Evolutionary conservation across 148 eudicot genomes (phyloP).

Genomic region (Tetragonia tetragonoides): DNA sequence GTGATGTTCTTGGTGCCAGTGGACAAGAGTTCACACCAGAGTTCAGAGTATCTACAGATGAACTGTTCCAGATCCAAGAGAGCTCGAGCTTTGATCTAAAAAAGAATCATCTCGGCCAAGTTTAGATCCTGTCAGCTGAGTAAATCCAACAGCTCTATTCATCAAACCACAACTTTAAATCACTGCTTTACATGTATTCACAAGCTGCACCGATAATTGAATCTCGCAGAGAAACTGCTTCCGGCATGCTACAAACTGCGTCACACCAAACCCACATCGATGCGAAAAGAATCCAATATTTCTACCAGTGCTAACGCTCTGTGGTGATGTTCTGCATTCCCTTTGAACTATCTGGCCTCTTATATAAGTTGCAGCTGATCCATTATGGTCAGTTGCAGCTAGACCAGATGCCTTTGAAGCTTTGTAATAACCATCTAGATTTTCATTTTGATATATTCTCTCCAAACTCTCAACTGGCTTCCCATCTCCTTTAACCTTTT

Average conservation of each 20-base stretch:
- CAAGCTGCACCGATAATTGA: slow-evolving; percentile 28
- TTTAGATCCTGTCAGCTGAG: too few species aligned
- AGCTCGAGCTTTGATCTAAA: neutral
- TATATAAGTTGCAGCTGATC: slow-evolving; percentile 26
- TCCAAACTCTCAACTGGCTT: slow-evolving; percentile 20
- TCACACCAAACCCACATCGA: slow-evolving; percentile 38
- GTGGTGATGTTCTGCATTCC: slow-evolving; percentile 29
- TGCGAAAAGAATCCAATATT: slow-evolving; percentile 21
- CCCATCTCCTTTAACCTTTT: slow-evolving; percentile 21
- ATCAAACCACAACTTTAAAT: slow-evolving; percentile 22
- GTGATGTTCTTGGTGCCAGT: neutral
- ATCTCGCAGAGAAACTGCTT: slow-evolving; percentile 23
- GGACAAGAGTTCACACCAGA: neutral
- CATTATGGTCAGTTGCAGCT: slow-evolving; percentile 27
- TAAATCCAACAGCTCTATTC: neutral
- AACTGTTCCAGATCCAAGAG: neutral
- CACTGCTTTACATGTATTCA: slow-evolving; percentile 40
- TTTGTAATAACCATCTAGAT: slow-evolving; percentile 22
- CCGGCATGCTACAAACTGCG: slow-evolving; percentile 21
- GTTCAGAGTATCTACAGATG: neutral
- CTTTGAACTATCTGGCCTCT: slow-evolving; percentile 37
- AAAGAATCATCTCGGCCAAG: too few species aligned
- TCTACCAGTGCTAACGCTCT: slow-evolving; percentile 18
- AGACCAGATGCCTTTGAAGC: slow-evolving; percentile 10
- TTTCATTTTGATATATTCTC: slow-evolving; percentile 23